Evolutionary conservation across 139 green algal species (phyloP), one percentile per base, ranked within the genome.

Genomic region (Chloropicon primus): DNA sequence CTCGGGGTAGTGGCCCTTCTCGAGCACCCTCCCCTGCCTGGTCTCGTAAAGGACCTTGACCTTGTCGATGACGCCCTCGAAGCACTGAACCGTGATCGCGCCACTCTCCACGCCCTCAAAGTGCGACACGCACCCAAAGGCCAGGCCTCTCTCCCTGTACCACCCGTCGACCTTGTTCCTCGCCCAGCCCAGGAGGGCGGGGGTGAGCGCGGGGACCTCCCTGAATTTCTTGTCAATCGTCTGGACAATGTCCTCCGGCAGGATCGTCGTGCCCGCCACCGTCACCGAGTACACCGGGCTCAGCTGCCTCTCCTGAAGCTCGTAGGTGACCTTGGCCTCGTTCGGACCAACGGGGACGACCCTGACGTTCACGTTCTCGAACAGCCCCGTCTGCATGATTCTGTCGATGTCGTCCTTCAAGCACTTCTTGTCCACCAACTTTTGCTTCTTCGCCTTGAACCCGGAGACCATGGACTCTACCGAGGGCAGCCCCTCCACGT

Each of bases 51-150:
- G 25, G 22, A 86, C 21, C 27, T 86, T 77, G 26, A 89, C 81
- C 53, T 78, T 74, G 1, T 74, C 80, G 28, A 89, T 85, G 26
- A 86, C 72, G 24, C 89, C 88, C 82, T 95, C 90, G 2, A 84
- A 73, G 0, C 93, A 72, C 75, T 92, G 81, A 2, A 80, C 89
- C 10, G 85, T 77, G 17, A 96, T 77, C 2, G 91, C 71, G 21
- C 88, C 88, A 21, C 84, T 91, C 28, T 91, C 86, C 87, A 96
- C 87, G 75, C 91, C 90, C n/a, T 88, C 88, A 53, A 92, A 94
- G 71, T 85, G 75, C 0, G 72, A 83, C 74, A 94, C 86, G 76
- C 85, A 88, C 17, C 79, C 77, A 71, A 80, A 82, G 23, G 53
- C 74, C 27, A 78, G 62, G 24, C 90, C 90, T 21, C 85, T 86